These are phyloP conservation scores for Nannochloropsis salina DNA, from an alignment of 108 stramenopile species.

Conservation along the genomic window DNA sequence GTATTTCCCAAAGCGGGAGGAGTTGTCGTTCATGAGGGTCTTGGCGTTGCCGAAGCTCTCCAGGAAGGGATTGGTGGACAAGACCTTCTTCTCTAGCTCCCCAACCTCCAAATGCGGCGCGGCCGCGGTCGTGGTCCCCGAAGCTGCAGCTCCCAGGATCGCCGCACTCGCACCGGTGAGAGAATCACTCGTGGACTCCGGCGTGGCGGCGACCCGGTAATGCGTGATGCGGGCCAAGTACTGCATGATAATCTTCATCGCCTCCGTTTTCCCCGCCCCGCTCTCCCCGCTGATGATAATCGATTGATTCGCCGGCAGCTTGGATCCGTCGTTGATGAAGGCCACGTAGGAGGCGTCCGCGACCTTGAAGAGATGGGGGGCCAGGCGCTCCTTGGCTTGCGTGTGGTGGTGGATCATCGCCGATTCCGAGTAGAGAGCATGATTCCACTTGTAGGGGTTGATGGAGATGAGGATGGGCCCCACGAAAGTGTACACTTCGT, in stretches of 20 bases:
- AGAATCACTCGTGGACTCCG: neutral
- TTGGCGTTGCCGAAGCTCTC: slow-evolving; percentile 99
- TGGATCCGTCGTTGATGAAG: slow-evolving; percentile 42
- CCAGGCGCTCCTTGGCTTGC: slow-evolving; percentile 28
- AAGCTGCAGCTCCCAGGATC: neutral
- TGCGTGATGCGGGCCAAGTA: slow-evolving; percentile 66
- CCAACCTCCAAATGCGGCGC: slow-evolving; percentile 48
- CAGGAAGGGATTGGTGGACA: slow-evolving; percentile 93
- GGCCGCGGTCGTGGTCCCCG: slow-evolving; percentile 23
- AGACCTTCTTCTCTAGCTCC: slow-evolving; percentile 84
- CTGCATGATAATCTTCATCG: slow-evolving; percentile 88
- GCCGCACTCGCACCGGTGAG: neutral
- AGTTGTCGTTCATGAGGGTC: slow-evolving; percentile 98
- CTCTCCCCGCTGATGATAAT: slow-evolving; percentile 65
- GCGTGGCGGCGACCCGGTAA: neutral
- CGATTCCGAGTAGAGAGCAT: slow-evolving; percentile 37
- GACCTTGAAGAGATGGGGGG: slow-evolving; percentile 50
- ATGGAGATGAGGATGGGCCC: slow-evolving; percentile 88
- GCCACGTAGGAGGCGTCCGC: slow-evolving; percentile 49
- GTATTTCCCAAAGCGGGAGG: slow-evolving; percentile 98
- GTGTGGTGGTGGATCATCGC: slow-evolving; percentile 45
- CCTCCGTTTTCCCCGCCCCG: slow-evolving; percentile 66
- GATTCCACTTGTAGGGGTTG: slow-evolving; percentile 80
- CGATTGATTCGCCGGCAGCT: slow-evolving; percentile 34
- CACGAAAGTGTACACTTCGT: slow-evolving; percentile 87